Base-by-base conservation (phyloP, 148 eudicot species). In the Rhododendron vialii region DNA sequence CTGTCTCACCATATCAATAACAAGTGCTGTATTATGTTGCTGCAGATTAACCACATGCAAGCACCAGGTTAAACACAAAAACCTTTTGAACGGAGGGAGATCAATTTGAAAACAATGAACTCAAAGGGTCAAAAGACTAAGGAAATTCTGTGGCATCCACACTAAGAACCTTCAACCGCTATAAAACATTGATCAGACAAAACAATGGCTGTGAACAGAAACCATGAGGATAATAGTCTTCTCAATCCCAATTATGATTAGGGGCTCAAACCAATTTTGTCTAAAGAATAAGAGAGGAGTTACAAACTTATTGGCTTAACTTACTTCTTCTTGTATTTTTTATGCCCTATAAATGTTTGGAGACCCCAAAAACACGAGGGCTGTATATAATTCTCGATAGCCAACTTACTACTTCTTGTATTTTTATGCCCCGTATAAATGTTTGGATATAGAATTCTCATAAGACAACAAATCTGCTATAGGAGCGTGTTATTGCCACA, bases 11-110 rank as follows among this genome's bases (percentile, higher is more conserved):
- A 95, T 93, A 79, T 80, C 89, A 87, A 93, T 84, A 59, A 96
- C 53, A 51, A 95, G 92, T 45, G 86, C 89, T 5, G 98, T 95
- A 75, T 93, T 96, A 87, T 93, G 86, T 91, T 95, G 94, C 98
- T 94, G 94, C 89, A 87, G 30, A 78, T 76, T 57, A 51, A 45
- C 84, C 28, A 43, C 53, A 59, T 51, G 43, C 45, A 47, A 18
- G 20, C 30, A 80, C 36, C 48, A 63, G 33, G 82, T 85, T 80
- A 83, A 63, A 10, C 24, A 63, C 51, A 24, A 12, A 59, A 41
- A 12, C 33, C 48, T 38, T 20, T 78, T 8, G 22, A 30, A 73
- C 17, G 69, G 14, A 22, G 85, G 14, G 36, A 71, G 13, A 18
- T n/a, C 43, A 36, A 69, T 13, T 63, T 83, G 28, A 14, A 83